Evolutionary conservation across 345 rosid genomes (phyloP).

Genomic region (Pugionium cornutum): DNA sequence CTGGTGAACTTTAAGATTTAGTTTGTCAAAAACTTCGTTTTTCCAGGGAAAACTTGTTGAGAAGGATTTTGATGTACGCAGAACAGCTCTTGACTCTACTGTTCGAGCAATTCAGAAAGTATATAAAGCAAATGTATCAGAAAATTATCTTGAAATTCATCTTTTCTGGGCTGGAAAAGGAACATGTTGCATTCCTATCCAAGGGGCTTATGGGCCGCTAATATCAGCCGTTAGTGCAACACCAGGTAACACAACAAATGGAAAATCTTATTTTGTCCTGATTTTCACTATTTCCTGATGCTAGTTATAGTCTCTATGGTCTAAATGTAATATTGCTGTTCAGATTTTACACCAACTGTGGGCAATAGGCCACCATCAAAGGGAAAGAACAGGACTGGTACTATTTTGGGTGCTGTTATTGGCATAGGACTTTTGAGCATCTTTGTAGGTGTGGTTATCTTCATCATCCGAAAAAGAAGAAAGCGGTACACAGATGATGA

Average conservation of each 20-base stretch:
- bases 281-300: background rate
- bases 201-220: conserved; percentile 46
- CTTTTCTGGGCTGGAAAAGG: conserved; percentile 48
- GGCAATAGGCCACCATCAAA: conserved; percentile 47
- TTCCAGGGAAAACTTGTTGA: conserved; percentile 47
- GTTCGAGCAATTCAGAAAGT: conserved; percentile 35
- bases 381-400: conserved; percentile 30
- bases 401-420: conserved; percentile 40
- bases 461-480: conserved; percentile 46
- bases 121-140: conserved; percentile 38
- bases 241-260: conserved; percentile 46
- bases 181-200: conserved; percentile 43
- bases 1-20: conserved; percentile 5
- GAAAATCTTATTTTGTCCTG: background rate
- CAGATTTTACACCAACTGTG: conserved; percentile 72
- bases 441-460: conserved; percentile 35
- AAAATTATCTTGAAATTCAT: conserved; percentile 41
- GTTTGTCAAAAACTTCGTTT: background rate
- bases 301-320: background rate
- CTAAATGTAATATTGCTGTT: conserved; percentile 9
- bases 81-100: conserved; percentile 44
- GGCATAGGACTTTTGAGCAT: conserved; percentile 39
- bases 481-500: conserved; percentile 47
- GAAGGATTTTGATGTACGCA: conserved; percentile 53
- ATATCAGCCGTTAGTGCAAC: conserved; percentile 60